Conservation (phyloP, 148 eudicot species). For the Nyssa sinensis region DNA sequence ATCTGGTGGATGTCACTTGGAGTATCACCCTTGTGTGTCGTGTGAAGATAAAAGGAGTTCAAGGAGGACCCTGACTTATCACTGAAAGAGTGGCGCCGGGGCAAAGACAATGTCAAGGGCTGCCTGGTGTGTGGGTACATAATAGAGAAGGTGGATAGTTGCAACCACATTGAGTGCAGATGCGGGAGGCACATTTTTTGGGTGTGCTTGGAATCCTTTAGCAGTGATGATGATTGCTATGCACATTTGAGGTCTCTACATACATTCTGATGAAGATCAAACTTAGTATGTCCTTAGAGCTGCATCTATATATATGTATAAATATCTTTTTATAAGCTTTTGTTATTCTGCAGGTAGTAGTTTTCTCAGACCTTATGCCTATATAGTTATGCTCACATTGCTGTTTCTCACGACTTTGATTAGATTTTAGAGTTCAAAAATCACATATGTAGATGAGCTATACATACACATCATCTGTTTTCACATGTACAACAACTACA, state of each 20-base stretch:
- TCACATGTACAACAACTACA: no score
- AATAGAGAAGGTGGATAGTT: slow-evolving; percentile 5
- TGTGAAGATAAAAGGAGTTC: slow-evolving; percentile 6
- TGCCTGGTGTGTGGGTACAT: background rate
- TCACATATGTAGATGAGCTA: no score
- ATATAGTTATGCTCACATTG: no score
- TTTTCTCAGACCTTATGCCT: no score
- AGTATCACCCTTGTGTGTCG: background rate
- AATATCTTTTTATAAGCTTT: background rate
- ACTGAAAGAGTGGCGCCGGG: slow-evolving; percentile 9
- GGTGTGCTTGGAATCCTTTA: slow-evolving; percentile 3
- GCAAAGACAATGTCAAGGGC: background rate
- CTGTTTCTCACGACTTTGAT: no score
- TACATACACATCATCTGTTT: no score
- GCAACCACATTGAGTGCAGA: slow-evolving; percentile 8
- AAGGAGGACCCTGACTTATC: slow-evolving; percentile 4
- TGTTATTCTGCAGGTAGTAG: no score
- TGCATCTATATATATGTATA: background rate
- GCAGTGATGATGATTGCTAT: background rate
- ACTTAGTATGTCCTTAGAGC: background rate
- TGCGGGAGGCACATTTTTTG: slow-evolving; percentile 3
- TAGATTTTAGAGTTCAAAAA: no score
- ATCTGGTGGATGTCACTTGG: background rate
- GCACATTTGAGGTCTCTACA: background rate
- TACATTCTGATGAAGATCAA: background rate